Conservation (phyloP, 768 basidiomycete genomes). For the Tylopilus rubrobrunneus region DNA sequence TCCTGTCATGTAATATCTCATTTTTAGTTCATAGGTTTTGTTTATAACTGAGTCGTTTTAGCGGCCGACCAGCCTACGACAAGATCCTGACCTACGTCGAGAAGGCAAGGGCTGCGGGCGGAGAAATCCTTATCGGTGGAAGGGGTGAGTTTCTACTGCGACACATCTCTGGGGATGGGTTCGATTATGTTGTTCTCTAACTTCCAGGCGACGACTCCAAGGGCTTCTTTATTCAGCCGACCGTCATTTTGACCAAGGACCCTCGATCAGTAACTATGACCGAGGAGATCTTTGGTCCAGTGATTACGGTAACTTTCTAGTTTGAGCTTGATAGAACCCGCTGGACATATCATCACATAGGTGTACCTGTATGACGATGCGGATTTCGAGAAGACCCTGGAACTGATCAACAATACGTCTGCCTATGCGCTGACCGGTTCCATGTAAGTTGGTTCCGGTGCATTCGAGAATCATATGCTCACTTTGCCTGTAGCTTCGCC, state of each 20-base stretch:
- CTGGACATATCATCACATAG: conserved; percentile 34
- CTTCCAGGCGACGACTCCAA: conserved; percentile 75
- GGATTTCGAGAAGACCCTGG: conserved; percentile 81
- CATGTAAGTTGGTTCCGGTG: conserved; percentile 52
- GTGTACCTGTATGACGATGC: conserved; percentile 86
- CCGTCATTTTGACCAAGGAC: conserved; percentile 89
- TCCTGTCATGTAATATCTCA: conserved; percentile 76
- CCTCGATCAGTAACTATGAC: conserved; percentile 85
- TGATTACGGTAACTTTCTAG: conserved; percentile 65
- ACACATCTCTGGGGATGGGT: not conserved
- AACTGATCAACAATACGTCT: conserved; percentile 83
- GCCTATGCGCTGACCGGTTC: conserved; percentile 92
- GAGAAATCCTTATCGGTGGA: conserved; percentile 86
- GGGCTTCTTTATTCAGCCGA: conserved; percentile 93
- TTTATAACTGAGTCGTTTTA: conserved; percentile 25
- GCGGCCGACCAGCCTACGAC: conserved; percentile 84
- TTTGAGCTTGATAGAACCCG: not conserved
- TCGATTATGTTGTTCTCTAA: not conserved
- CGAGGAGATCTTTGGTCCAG: conserved; percentile 97
- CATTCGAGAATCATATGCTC: conserved; percentile 3
- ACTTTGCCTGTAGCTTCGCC: conserved; percentile 59
- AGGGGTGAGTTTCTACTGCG: conserved; percentile 42
- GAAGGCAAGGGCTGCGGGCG: conserved; percentile 86
- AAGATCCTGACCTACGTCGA: conserved; percentile 79
- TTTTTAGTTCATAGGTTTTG: not conserved